These are phyloP conservation scores for Talaromyces rugulosus DNA, from an alignment of 2,329 filamentous ascomycete genomes.

Conservation along the genomic window DNA sequence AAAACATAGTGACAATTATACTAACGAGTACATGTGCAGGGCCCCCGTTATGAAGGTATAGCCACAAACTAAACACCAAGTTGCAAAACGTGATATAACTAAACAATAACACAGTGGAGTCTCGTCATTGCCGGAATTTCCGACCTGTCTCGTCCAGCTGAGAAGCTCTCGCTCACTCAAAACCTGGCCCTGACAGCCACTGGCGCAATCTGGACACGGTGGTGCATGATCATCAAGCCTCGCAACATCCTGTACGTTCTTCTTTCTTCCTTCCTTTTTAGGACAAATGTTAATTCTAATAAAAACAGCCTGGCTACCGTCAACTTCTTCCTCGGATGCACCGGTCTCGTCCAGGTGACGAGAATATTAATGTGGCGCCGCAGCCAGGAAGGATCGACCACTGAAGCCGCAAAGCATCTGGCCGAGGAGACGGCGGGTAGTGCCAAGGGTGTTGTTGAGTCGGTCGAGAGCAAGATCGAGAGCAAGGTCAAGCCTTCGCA, in stretches of 20 bases:
- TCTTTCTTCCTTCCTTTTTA: conserved; percentile 13
- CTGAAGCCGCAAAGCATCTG: conserved; percentile 36
- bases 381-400: conserved; percentile 50
- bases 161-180: conserved; percentile 89
- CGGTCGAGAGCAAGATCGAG: conserved; percentile 10
- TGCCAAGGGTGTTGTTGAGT: conserved; percentile 9
- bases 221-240: conserved; percentile 96
- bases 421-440: conserved; percentile 12
- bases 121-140: conserved; percentile 88
- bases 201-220: conserved; percentile 94
- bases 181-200: conserved; percentile 87
- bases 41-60: conserved; percentile 85
- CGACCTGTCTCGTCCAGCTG: conserved; percentile 85
- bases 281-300: background rate
- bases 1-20: background rate
- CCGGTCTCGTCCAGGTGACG: conserved; percentile 75
- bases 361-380: conserved; percentile 66
- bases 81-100: background rate
- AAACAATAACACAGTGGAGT: conserved; percentile 61
- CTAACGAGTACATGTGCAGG: conserved; percentile 47
- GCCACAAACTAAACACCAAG: background rate
- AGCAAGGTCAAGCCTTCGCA: conserved; percentile 10
- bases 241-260: conserved; percentile 74
- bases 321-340: conserved; percentile 94
- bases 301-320: conserved; percentile 74